A percentile compares a stretch with the other conserved stretches of the same genome.
Evolutionary conservation across 2,329 filamentous ascomycete genomes (phyloP).

Genomic region (Elsinoe arachidis): DNA sequence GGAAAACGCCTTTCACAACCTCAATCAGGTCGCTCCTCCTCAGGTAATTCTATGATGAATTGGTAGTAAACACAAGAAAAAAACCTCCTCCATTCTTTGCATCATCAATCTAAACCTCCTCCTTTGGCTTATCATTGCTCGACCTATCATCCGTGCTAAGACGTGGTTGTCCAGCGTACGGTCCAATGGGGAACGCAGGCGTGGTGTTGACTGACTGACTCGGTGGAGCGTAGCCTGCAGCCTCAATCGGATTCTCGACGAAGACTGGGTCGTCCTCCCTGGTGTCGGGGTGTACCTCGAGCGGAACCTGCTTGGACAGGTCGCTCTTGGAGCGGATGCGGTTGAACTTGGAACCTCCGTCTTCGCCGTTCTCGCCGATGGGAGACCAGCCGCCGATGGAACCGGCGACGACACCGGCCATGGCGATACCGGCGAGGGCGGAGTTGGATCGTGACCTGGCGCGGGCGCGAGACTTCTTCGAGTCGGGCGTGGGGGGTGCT

Average conservation of each 20-base stretch:
- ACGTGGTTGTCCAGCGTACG: constrained; percentile 33
- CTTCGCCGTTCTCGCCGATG: constrained; percentile 41
- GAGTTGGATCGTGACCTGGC: constrained; percentile 63
- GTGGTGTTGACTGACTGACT: constrained; percentile 38
- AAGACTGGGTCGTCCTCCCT: constrained; percentile 40
- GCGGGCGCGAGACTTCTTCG: constrained; percentile 50
- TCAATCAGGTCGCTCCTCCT: too few relatives aligned
- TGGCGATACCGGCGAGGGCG: constrained; percentile 65
- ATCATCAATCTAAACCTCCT: not conserved
- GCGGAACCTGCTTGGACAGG: constrained; percentile 27
- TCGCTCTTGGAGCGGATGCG: constrained; percentile 25
- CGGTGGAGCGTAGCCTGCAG: constrained; percentile 30
- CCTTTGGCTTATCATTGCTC: constrained; percentile 4
- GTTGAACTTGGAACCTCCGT: constrained; percentile 31
- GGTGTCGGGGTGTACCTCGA: constrained; percentile 43
- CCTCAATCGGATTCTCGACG: constrained; percentile 32
- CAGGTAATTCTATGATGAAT: too few relatives aligned
- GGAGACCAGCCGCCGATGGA: constrained; percentile 67
- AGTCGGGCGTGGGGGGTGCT: constrained; percentile 44
- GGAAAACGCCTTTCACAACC: too few relatives aligned
- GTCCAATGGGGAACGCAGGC: constrained; percentile 35
- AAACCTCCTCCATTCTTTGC: not conserved
- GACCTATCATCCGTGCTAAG: constrained; percentile 9
- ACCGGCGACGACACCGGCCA: constrained; percentile 75
- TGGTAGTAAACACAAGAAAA: constrained; percentile 9